phyloP scores from a whole-genome alignment of 2,329 filamentous ascomycete species.

The Dendrostoma leiphaemia region DNA sequence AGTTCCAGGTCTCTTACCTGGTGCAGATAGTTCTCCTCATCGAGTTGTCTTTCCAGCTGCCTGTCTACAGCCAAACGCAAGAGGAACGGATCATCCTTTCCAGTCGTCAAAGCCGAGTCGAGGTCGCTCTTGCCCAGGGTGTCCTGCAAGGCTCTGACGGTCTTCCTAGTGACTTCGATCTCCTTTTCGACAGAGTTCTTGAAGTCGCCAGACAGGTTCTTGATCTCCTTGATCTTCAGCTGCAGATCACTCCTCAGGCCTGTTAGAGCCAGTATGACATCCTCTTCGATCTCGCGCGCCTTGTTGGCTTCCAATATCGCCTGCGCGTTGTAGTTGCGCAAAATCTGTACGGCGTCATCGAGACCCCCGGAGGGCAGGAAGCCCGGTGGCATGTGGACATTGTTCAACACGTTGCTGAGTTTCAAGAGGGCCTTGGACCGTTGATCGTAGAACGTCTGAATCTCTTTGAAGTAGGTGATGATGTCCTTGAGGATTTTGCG shows the following conservation, averaged over 20 bases:
- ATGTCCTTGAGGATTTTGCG: constrained; percentile 92
- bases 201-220: constrained; percentile 88
- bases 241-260: constrained; percentile 84
- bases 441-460: constrained; percentile 85
- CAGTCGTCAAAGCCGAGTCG: constrained; percentile 70
- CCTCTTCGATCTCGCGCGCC: constrained; percentile 84
- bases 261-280: constrained; percentile 84
- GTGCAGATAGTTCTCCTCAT: constrained; percentile 97
- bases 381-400: constrained; percentile 68
- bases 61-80: constrained; percentile 82
- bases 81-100: constrained; percentile 91
- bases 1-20: constrained; percentile 59
- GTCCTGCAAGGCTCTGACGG: constrained; percentile 79
- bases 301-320: constrained; percentile 80
- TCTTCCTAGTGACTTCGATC: constrained; percentile 78
- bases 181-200: constrained; percentile 96
- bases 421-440: constrained; percentile 80
- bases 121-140: constrained; percentile 75
- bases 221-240: constrained; percentile 99
- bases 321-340: constrained; percentile 80
- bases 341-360: constrained; percentile 77
- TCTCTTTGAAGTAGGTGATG: constrained; percentile 89
- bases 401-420: constrained; percentile 80
- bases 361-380: constrained; percentile 84
- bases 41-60: constrained; percentile 87